phyloP scores from a whole-genome alignment of 1,139 yeast genomes.

The Arxiozyma slooffiae region DNA sequence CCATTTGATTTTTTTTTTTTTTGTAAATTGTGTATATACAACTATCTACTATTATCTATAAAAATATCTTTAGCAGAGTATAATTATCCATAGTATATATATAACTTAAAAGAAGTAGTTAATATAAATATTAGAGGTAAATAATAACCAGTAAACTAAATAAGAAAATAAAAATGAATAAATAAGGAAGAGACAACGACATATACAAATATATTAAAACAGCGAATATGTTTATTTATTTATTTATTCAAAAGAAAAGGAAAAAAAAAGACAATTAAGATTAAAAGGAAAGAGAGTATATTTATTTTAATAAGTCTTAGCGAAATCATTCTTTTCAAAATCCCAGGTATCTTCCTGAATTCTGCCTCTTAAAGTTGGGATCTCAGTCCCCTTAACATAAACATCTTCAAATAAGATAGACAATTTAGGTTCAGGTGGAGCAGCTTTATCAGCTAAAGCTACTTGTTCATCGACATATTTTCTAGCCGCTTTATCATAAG shows the following conservation, averaged over 20 bases:
- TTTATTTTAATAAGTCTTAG: slow-evolving; percentile 9
- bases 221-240: neutral
- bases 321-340: slow-evolving; percentile 64
- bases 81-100: neutral
- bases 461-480: slow-evolving; percentile 90
- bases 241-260: too few relatives aligned
- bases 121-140: neutral
- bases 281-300: too few relatives aligned
- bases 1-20: slow-evolving; percentile 47
- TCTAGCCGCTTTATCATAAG: slow-evolving; percentile 93
- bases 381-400: slow-evolving; percentile 89
- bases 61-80: too few relatives aligned
- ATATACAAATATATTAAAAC: neutral
- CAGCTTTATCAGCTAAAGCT: slow-evolving; percentile 84
- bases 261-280: neutral
- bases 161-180: neutral
- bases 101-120: neutral
- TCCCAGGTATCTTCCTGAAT: slow-evolving; percentile 89
- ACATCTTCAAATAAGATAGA: slow-evolving; percentile 93
- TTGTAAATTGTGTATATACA: too few relatives aligned
- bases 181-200: neutral
- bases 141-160: too few relatives aligned
- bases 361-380: slow-evolving; percentile 92
- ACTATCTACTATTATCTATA: too few relatives aligned
- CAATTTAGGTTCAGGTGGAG: slow-evolving; percentile 94